phyloP scores from a whole-genome alignment of 163 green algal species.

The Coccomyxa subellipsoidea region DNA sequence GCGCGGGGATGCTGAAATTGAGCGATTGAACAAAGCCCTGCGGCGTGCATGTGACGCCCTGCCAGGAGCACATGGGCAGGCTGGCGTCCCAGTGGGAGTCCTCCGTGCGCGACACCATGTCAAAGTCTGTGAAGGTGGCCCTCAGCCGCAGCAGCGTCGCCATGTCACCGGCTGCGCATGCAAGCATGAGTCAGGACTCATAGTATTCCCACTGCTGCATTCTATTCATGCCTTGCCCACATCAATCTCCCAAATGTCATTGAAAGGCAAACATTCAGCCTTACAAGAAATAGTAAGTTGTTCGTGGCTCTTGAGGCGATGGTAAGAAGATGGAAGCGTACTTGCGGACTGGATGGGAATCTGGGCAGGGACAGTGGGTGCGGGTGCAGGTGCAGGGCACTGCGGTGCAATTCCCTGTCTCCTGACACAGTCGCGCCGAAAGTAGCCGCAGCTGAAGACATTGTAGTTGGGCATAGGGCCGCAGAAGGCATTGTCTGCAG shows the following conservation, averaged over 20 bases:
- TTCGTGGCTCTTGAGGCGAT: no score
- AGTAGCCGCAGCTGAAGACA: neutral
- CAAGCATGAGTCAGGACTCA: neutral
- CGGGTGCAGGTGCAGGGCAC: neutral
- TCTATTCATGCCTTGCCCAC: no score
- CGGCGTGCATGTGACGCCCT: neutral
- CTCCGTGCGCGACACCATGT: neutral
- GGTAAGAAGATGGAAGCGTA: no score
- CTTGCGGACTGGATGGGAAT: neutral
- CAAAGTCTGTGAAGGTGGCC: neutral
- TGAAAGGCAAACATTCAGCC: neutral
- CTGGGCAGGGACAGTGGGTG: neutral
- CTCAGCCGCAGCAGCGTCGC: neutral
- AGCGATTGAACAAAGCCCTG: neutral
- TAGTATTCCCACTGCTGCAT: neutral
- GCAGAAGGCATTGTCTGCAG: neutral
- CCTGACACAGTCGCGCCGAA: neutral
- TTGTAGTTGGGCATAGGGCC: neutral
- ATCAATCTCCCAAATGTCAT: neutral
- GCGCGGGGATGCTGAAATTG: neutral
- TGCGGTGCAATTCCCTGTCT: neutral
- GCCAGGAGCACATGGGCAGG: neutral
- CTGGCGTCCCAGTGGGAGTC: neutral
- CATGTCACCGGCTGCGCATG: neutral
- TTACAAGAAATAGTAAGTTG: no score